These are phyloP conservation scores for Knufia fluminis DNA, from an alignment of 2,329 filamentous ascomycete genomes.

Conservation along the genomic window DNA sequence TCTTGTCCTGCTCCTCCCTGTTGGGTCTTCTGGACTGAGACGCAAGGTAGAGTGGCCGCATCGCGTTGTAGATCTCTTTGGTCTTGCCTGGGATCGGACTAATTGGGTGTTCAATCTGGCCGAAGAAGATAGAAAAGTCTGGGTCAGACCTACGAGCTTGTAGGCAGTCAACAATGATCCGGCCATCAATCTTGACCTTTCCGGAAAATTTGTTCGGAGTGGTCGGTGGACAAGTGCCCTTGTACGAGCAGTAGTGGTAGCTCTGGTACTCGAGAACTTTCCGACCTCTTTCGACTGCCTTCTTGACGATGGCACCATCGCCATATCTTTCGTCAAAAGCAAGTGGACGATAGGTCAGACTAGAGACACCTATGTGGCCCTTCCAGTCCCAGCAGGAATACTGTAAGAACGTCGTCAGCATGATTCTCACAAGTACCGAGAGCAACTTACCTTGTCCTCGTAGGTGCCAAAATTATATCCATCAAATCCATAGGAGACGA, in stretches of 20 bases:
- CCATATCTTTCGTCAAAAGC: constrained; percentile 2
- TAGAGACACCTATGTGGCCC: background rate
- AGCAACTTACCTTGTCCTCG: constrained; percentile 1
- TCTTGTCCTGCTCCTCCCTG: constrained; percentile 6
- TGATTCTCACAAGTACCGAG: background rate
- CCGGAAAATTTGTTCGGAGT: background rate
- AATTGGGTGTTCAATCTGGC: constrained; percentile 1
- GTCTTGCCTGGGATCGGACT: constrained; percentile 1
- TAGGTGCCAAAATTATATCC: constrained; percentile 5
- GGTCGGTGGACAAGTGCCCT: background rate
- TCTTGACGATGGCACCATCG: constrained; percentile 4
- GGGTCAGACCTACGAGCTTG: constrained; percentile 2
- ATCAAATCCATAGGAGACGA: constrained; percentile 7
- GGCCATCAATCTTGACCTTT: constrained; percentile 5
- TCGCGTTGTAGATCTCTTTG: constrained; percentile 7
- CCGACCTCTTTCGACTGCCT: constrained; percentile 2
- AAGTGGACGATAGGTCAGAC: constrained; percentile 5
- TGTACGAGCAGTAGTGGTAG: constrained; percentile 6
- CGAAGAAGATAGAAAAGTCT: background rate
- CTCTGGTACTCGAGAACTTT: constrained; percentile 7
- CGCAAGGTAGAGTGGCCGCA: constrained; percentile 1
- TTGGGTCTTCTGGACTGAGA: constrained; percentile 1
- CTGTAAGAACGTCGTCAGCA: background rate
- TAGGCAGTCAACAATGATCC: constrained; percentile 6
- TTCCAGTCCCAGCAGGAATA: background rate